Evolutionary conservation across 352 stramenopile genomes (phyloP).

Genomic region (Plasmopara halstedii): DNA sequence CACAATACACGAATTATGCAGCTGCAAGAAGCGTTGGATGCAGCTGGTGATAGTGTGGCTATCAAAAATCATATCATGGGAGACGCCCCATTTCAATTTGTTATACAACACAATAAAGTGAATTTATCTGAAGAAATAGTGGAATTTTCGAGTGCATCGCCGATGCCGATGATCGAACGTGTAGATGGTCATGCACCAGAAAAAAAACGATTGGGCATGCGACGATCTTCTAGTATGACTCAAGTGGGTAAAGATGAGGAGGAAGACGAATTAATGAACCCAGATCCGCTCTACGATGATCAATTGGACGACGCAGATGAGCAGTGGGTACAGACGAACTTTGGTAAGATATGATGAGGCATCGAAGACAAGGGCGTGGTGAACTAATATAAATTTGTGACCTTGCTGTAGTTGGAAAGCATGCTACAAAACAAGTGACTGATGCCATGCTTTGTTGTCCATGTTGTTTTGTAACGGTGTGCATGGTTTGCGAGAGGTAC

Average conservation of each 20-base stretch:
- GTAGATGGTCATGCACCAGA: conserved; percentile 25
- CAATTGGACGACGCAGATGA: conserved; percentile 53
- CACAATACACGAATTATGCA: conserved; percentile 29
- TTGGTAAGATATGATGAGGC: conserved; percentile 28
- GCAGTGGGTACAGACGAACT: conserved; percentile 60
- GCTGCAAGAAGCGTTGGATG: conserved; percentile 45
- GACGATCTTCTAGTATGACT: not conserved
- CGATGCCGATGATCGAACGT: conserved; percentile 7
- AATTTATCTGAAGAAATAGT: conserved; percentile 15
- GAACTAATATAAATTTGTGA: not conserved
- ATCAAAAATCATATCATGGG: conserved; percentile 5
- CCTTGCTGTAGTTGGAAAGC: too few relatives aligned
- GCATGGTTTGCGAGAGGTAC: conserved; percentile 62
- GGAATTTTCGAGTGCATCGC: conserved; percentile 9
- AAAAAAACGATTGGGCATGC: conserved; percentile 21
- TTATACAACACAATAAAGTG: conserved; percentile 5
- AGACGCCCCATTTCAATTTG: conserved; percentile 46
- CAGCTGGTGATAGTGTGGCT: not conserved
- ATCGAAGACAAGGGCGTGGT: not conserved
- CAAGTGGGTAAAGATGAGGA: conserved; percentile 11
- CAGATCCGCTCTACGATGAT: conserved; percentile 61
- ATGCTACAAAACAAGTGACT: too few relatives aligned
- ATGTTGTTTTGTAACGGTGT: conserved; percentile 77
- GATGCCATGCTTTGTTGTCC: conserved; percentile 67
- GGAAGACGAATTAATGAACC: too few relatives aligned